Evolutionary conservation across 208 protist genomes (phyloP), one percentile per base, ranked within the genome.

Genomic region (Strigomonas oncopelti): DNA sequence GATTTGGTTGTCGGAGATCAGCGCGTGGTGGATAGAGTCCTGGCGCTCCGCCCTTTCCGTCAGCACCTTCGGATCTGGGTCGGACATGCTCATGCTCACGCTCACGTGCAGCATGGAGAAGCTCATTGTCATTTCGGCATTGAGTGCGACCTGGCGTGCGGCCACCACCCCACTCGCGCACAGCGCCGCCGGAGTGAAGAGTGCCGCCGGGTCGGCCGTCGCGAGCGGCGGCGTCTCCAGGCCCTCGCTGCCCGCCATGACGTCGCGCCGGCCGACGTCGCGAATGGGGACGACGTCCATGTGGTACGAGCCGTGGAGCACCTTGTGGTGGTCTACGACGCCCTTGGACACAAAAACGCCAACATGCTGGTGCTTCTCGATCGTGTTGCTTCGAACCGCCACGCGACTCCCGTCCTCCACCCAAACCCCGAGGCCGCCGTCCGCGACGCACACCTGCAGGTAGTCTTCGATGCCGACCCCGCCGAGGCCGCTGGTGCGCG

Each of bases 391-490:
- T 4, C 51, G 54, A 7, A 95, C 36, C 13, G 78, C 80, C 1
- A 82, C 82, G 63, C 79, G 79, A 48, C 82, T 90, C 42, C 82
- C 87, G 9, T 77, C 67, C 57, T 85, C 82, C 9, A 93, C 56
- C 87, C 87, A 95, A 22, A 80, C 85, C 8, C 90, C 90, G 11
- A 95, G 70, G 22, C 90, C 90, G 28, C 90, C 90, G 64, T 95
- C 84, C 0, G 84, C 74, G 0, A 73, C 76, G 74, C 80, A 88
- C 8, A 85, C 60, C 16, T 77, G 72, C n/a, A 83, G 75, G 55
- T 85, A 88, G 14, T 75, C 71, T 8, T 75, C 62, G n/a, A 86
- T 42, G 14, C 62, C 75, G 3, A 86, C 42, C 9, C 79, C 79
- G 24, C 76, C 77, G 3, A 86, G 55, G 62, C 5, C 22, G 64